phyloP scores from a whole-genome alignment of 2,329 filamentous ascomycete genomes.

The Alternaria ethzedia region DNA sequence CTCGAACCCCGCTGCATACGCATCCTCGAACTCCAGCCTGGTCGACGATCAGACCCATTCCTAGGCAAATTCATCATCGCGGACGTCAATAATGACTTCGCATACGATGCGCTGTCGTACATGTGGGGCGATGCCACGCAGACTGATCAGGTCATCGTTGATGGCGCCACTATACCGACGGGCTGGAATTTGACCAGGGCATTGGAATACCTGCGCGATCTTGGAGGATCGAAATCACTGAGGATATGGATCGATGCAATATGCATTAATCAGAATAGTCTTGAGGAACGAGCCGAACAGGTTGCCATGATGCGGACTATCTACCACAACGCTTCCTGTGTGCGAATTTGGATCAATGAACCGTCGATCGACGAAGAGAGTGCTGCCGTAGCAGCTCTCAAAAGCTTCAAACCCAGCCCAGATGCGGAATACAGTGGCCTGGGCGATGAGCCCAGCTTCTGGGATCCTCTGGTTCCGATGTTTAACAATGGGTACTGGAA shows the following conservation, averaged over 20 bases:
- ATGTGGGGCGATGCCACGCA: not conserved
- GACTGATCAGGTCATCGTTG: not conserved
- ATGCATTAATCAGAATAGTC: not conserved
- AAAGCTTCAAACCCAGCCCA: rapidly evolving
- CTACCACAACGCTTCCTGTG: not conserved
- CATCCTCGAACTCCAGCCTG: not conserved
- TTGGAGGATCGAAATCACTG: rapidly evolving
- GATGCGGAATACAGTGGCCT: rapidly evolving
- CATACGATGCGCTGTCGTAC: not conserved
- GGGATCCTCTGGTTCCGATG: not conserved
- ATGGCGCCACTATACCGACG: not conserved
- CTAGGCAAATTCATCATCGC: not conserved
- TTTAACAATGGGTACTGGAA: not conserved
- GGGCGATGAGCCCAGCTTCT: not conserved
- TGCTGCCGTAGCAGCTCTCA: not conserved
- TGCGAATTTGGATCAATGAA: not conserved
- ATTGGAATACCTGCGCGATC: not conserved
- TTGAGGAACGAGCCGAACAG: not conserved
- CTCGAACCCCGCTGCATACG: not conserved
- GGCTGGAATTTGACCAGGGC: not conserved
- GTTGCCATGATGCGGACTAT: not conserved
- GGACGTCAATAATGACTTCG: not conserved
- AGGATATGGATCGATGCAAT: not conserved
- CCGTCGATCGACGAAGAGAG: not conserved
- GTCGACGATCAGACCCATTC: not conserved